Percentiles rank a stretch among this genome's conserved stretches.
These are phyloP conservation scores for Achaetomiella virescens DNA, from an alignment of 495 filamentous ascomycete genomes.

Conservation along the genomic window DNA sequence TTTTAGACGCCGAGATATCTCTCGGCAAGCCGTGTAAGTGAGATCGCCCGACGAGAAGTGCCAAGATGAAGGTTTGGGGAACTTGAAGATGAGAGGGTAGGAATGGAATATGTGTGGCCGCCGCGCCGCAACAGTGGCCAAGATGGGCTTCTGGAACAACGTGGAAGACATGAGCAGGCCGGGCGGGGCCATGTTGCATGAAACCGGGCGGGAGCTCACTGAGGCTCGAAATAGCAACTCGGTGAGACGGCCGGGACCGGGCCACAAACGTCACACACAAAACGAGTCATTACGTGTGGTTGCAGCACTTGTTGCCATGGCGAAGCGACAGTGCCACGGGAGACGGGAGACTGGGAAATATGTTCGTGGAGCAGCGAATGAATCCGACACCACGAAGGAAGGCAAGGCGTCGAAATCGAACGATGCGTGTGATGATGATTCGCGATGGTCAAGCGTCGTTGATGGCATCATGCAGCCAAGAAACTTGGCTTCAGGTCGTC, in stretches of 20 bases:
- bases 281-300: too few species aligned
- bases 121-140: neutral
- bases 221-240: neutral
- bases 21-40: neutral
- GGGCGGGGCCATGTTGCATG: constrained; percentile 1
- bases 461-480: neutral
- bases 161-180: neutral
- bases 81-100: neutral
- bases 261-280: too few species aligned
- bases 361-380: too few species aligned
- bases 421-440: neutral
- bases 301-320: too few species aligned
- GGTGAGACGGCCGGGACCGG: too few species aligned
- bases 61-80: neutral
- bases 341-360: too few species aligned
- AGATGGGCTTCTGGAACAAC: neutral
- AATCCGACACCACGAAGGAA: too few species aligned
- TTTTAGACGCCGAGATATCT: neutral
- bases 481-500: neutral
- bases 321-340: too few species aligned
- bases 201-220: constrained; percentile 5
- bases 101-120: neutral
- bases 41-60: neutral
- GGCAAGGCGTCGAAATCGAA: too few species aligned
- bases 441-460: neutral